phyloP scores from a whole-genome alignment of 805 yeast species.

The Zygoascus ofunaensis region DNA sequence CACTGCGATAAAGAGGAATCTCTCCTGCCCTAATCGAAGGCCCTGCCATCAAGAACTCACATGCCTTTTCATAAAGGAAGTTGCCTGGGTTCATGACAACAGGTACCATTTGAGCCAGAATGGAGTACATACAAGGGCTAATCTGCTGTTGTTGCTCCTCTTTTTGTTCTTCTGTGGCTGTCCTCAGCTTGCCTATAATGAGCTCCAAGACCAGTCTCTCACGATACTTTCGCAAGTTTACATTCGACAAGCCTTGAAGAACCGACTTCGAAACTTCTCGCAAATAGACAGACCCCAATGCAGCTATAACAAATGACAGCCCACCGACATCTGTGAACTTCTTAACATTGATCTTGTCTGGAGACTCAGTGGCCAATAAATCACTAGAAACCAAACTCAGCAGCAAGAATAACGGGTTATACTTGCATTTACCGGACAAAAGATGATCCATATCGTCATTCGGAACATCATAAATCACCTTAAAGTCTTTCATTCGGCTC shows the following conservation, averaged over 20 bases:
- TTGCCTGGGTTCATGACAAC: conserved; percentile 64
- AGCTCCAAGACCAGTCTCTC: conserved; percentile 44
- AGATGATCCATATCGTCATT: not conserved
- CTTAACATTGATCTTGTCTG: conserved; percentile 40
- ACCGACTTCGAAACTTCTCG: not conserved
- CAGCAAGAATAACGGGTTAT: conserved; percentile 67
- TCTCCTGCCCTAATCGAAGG: conserved; percentile 37
- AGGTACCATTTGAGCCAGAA: conserved; percentile 47
- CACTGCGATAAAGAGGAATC: conserved; percentile 33
- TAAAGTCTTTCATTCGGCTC: conserved; percentile 2
- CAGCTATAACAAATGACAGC: conserved; percentile 38
- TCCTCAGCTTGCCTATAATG: conserved; percentile 23
- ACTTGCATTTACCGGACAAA: conserved; percentile 4
- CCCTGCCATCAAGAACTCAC: conserved; percentile 53
- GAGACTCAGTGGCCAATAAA: conserved; percentile 4
- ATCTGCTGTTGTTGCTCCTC: conserved; percentile 13
- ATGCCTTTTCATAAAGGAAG: conserved; percentile 60
- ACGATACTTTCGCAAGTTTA: conserved; percentile 31
- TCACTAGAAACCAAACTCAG: conserved; percentile 47
- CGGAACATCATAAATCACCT: not conserved
- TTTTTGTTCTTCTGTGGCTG: conserved; percentile 5
- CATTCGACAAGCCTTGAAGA: not conserved
- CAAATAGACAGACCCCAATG: not conserved
- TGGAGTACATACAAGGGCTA: conserved; percentile 44
- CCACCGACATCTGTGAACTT: conserved; percentile 49